Percentiles rank a stretch among this genome's conserved stretches.
phyloP scores from a whole-genome alignment of 2,329 filamentous ascomycete species.

The Cytospora chrysosperma region DNA sequence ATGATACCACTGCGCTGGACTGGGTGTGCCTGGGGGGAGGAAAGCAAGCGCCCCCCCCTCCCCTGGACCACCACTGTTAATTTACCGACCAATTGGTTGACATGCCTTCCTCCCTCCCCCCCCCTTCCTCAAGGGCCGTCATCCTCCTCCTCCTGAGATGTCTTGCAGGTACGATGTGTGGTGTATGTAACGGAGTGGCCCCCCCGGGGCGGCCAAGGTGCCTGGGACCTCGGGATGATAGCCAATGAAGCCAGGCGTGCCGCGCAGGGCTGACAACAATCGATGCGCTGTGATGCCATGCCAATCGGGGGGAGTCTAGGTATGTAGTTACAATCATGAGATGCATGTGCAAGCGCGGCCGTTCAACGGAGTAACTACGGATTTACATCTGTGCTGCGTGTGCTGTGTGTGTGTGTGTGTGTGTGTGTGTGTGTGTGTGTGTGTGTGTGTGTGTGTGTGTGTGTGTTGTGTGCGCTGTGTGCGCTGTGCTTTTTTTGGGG shows the following conservation, averaged over 20 bases:
- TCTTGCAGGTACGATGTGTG: slow-evolving; percentile 14
- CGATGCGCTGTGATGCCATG: background rate
- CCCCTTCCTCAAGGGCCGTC: background rate
- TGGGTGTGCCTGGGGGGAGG: slow-evolving; percentile 11
- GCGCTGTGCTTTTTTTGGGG: no score
- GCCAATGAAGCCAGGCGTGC: background rate
- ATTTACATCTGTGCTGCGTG: background rate
- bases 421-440: no score
- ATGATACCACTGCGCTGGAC: slow-evolving; percentile 11
- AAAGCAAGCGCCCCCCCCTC: no score
- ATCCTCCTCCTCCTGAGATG: slow-evolving; percentile 2
- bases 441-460: no score
- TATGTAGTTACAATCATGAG: no score
- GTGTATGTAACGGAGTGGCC: background rate
- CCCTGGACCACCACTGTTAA: background rate
- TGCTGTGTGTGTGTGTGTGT: no score
- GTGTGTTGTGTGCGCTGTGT: no score
- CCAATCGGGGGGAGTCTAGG: background rate
- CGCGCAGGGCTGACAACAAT: slow-evolving; percentile 18
- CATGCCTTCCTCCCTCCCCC: background rate
- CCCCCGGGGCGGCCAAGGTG: slow-evolving; percentile 6
- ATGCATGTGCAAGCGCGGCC: background rate
- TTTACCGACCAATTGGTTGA: slow-evolving; percentile 1
- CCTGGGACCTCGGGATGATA: slow-evolving; percentile 7
- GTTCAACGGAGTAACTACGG: background rate